These are phyloP conservation scores for Citeromyces matritensis DNA, from an alignment of 805 yeast species.

Conservation along the genomic window DNA sequence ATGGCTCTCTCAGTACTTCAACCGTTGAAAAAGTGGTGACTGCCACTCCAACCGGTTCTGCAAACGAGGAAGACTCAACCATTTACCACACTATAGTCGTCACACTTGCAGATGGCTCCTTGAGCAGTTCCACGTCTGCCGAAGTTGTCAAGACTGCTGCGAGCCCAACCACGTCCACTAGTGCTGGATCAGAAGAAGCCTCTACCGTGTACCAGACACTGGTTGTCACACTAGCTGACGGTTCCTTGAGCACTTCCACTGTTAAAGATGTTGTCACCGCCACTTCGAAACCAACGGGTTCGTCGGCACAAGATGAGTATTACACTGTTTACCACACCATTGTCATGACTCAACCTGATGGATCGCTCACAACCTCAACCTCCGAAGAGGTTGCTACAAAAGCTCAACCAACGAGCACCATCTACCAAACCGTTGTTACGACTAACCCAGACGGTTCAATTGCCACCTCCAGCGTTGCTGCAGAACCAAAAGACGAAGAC, in stretches of 20 bases:
- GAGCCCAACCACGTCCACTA: constrained; percentile 3
- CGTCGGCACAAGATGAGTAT: constrained; percentile 3
- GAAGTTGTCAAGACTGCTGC: constrained; percentile 1
- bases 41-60: constrained; percentile 8
- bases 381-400: background rate
- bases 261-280: constrained; percentile 8
- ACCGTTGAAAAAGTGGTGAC: constrained; percentile 7
- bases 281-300: constrained; percentile 7
- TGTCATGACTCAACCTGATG: constrained; percentile 1
- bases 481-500: constrained; percentile 6
- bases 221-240: constrained; percentile 3
- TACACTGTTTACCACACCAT: constrained; percentile 2
- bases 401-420: no score
- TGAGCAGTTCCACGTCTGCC: background rate
- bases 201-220: constrained; percentile 3
- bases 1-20: background rate
- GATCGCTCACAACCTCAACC: constrained; percentile 1
- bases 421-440: constrained; percentile 1
- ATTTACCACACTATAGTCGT: constrained; percentile 2
- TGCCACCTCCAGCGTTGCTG: constrained; percentile 4
- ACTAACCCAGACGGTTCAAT: constrained; percentile 4
- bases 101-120: background rate
- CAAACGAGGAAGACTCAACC: constrained; percentile 12
- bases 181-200: constrained; percentile 2
- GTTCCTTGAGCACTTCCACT: constrained; percentile 7